A percentile compares a stretch with the other conserved stretches of the same genome.
phyloP scores from a whole-genome alignment of 1,284 basidiomycete species.

The Neolentinus lepideus region DNA sequence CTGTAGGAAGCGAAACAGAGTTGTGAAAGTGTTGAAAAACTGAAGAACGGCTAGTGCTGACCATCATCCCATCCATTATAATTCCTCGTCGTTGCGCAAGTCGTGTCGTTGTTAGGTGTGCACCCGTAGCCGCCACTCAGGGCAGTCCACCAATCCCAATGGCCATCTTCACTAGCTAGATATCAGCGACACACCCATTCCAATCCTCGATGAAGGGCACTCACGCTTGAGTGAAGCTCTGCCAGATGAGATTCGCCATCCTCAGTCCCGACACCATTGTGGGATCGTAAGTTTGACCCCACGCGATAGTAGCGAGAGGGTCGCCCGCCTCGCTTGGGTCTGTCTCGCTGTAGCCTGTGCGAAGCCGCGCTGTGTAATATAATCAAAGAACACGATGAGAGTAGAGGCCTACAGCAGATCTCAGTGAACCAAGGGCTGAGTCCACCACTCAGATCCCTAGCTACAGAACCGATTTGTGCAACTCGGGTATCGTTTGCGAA shows the following conservation, averaged over 20 bases:
- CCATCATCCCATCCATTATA: constrained; percentile 15
- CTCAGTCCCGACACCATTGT: constrained; percentile 16
- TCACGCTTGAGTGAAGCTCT: constrained; percentile 12
- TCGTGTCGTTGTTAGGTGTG: constrained; percentile 10
- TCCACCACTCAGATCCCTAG: constrained; percentile 11
- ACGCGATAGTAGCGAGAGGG: constrained; percentile 2
- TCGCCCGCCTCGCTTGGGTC: background rate
- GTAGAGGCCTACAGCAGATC: constrained; percentile 13
- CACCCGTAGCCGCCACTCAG: constrained; percentile 16
- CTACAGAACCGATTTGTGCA: constrained; percentile 9
- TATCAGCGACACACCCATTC: constrained; percentile 3
- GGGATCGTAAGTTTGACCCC: constrained; percentile 5
- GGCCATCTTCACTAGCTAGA: constrained; percentile 10
- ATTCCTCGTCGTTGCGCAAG: constrained; percentile 11
- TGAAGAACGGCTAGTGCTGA: background rate
- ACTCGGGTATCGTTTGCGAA: constrained; percentile 10
- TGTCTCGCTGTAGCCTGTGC: constrained; percentile 11
- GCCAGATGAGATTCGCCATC: constrained; percentile 14
- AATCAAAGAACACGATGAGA: constrained; percentile 1
- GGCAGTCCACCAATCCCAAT: constrained; percentile 19
- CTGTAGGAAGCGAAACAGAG: constrained; percentile 3
- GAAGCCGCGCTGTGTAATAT: constrained; percentile 1
- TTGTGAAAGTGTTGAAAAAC: background rate
- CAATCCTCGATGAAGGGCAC: background rate
- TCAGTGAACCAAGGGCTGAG: constrained; percentile 16